phyloP scores from a whole-genome alignment of 2,329 filamentous ascomycete species.

The Colletotrichum sp. region DNA sequence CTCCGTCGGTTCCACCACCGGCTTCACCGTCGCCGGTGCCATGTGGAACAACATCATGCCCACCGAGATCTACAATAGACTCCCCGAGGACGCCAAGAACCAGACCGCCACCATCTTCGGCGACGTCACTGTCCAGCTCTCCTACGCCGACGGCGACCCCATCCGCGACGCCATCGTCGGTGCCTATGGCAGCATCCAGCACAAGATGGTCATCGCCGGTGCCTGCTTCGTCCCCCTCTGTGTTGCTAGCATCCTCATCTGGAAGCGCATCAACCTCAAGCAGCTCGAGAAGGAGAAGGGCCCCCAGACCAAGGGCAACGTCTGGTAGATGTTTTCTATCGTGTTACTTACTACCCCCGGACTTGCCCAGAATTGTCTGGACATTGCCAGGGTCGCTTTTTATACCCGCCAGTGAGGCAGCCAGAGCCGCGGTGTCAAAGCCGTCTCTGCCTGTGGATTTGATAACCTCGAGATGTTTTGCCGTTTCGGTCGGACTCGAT shows the following conservation, averaged over 20 bases:
- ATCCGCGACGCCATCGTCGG: slow-evolving; percentile 48
- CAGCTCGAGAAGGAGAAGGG: slow-evolving; percentile 38
- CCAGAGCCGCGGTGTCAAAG: not conserved
- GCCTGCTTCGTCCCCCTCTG: slow-evolving; percentile 37
- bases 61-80: slow-evolving; percentile 35
- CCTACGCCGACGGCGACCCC: slow-evolving; percentile 43
- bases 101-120: slow-evolving; percentile 48
- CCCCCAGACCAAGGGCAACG: slow-evolving; percentile 37
- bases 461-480: not conserved
- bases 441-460: not conserved
- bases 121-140: slow-evolving; percentile 36
- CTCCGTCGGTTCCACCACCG: slow-evolving; percentile 36
- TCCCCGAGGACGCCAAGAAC: slow-evolving; percentile 39
- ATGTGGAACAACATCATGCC: slow-evolving; percentile 43
- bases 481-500: not conserved
- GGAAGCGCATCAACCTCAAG: slow-evolving; percentile 45
- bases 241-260: slow-evolving; percentile 37
- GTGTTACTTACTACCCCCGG: not conserved
- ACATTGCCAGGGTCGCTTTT: not conserved
- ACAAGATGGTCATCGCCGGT: slow-evolving; percentile 42
- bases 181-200: slow-evolving; percentile 54
- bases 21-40: slow-evolving; percentile 33
- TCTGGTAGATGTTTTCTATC: slow-evolving; percentile 30
- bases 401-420: not conserved
- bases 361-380: not conserved